Percentiles rank a stretch among this genome's conserved stretches.
These are phyloP conservation scores for Lentinus brumalis DNA, from an alignment of 768 basidiomycete species.

Conservation along the genomic window DNA sequence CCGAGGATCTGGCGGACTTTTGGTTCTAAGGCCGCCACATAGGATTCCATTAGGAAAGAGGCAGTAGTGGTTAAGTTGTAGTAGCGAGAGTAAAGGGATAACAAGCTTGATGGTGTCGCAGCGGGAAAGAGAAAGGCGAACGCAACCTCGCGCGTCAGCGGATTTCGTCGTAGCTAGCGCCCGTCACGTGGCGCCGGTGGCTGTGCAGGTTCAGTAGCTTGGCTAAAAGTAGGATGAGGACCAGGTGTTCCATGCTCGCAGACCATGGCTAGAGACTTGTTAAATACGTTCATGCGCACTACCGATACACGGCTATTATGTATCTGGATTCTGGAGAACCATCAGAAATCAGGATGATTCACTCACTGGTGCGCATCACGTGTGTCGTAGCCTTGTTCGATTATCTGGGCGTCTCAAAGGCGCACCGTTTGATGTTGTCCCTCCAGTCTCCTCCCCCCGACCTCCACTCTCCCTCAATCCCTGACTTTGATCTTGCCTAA, in stretches of 20 bases:
- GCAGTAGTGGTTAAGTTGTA: not conserved
- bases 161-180: not conserved
- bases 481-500: not conserved
- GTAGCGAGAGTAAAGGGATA: slow-evolving; percentile 3
- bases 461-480: not conserved
- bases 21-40: slow-evolving; percentile 57
- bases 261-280: too few relatives aligned
- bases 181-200: not conserved
- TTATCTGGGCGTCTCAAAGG: too few relatives aligned
- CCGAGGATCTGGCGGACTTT: slow-evolving; percentile 70
- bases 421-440: not conserved
- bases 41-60: slow-evolving; percentile 47
- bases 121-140: not conserved
- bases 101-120: not conserved
- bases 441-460: not conserved
- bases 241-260: too few relatives aligned
- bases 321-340: too few relatives aligned
- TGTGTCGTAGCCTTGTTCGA: too few relatives aligned
- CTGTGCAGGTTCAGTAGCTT: too few relatives aligned
- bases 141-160: not conserved
- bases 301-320: not conserved
- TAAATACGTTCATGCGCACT: too few relatives aligned
- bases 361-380: too few relatives aligned
- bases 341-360: too few relatives aligned
- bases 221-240: too few relatives aligned